These are phyloP conservation scores for Aspergillus awamori DNA, from an alignment of 2,329 filamentous ascomycete genomes.

Conservation along the genomic window DNA sequence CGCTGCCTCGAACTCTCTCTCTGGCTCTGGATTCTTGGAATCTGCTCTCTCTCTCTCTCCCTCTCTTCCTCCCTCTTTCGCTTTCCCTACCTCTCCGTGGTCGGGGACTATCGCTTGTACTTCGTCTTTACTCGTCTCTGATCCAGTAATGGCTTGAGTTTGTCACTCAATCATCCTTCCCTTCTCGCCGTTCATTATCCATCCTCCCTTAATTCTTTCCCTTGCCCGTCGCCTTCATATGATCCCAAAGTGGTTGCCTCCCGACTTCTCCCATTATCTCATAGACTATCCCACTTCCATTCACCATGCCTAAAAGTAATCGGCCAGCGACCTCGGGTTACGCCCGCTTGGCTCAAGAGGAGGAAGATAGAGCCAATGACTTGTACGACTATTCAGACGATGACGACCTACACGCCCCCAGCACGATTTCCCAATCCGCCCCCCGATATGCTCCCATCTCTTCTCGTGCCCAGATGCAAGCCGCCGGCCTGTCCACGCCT, in stretches of 20 bases:
- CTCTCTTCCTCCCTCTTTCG: not conserved
- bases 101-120: slow-evolving; percentile 1
- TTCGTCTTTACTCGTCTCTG: slow-evolving; percentile 7
- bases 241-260: slow-evolving; percentile 14
- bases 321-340: slow-evolving; percentile 79
- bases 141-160: not conserved
- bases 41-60: not conserved
- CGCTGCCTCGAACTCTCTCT: slow-evolving; percentile 5
- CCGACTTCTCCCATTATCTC: slow-evolving; percentile 7
- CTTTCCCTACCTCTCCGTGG: slow-evolving; percentile 1
- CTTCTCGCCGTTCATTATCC: slow-evolving; percentile 7
- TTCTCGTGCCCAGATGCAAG: slow-evolving; percentile 55
- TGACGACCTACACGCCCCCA: slow-evolving; percentile 60
- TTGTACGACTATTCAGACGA: slow-evolving; percentile 71
- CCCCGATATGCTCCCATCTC: slow-evolving; percentile 66
- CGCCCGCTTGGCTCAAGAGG: slow-evolving; percentile 80
- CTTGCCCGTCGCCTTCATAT: slow-evolving; percentile 12
- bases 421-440: slow-evolving; percentile 57
- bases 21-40: slow-evolving; percentile 2
- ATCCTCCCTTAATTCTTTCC: slow-evolving; percentile 7
- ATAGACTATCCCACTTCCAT: slow-evolving; percentile 30
- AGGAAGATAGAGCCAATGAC: slow-evolving; percentile 55
- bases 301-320: slow-evolving; percentile 63
- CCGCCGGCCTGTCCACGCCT: slow-evolving; percentile 41
- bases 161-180: not conserved